A percentile compares a stretch with the other conserved stretches of the same genome.
These are phyloP conservation scores for Blastobotrys terrestris DNA, from an alignment of 805 yeast genomes.

Conservation along the genomic window DNA sequence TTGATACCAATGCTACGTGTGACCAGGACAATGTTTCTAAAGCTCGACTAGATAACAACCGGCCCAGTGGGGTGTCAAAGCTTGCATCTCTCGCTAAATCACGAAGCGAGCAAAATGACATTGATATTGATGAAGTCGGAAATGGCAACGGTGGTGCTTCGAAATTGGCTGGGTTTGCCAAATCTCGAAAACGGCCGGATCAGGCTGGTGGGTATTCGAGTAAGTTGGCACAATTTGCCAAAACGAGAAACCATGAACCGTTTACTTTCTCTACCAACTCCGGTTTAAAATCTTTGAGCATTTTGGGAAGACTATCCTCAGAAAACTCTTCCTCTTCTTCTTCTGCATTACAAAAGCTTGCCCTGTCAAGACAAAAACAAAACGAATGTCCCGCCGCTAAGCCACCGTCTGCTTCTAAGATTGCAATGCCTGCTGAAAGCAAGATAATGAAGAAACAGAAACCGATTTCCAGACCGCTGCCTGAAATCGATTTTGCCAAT, in stretches of 20 bases:
- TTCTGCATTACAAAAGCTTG: conserved; percentile 1
- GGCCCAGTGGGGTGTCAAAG: background rate
- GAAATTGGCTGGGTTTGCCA: conserved; percentile 45
- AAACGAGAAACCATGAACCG: background rate
- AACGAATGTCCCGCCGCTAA: background rate
- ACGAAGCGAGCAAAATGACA: background rate
- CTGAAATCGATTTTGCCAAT: conserved; percentile 4
- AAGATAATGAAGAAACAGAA: background rate
- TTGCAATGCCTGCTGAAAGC: background rate
- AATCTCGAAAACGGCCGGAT: conserved; percentile 28
- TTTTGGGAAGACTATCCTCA: conserved; percentile 3
- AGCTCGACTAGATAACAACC: background rate
- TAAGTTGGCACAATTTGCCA: background rate
- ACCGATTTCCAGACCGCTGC: background rate
- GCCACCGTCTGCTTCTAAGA: background rate
- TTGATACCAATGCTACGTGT: background rate
- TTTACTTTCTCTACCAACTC: background rate
- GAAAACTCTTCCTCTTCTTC: background rate
- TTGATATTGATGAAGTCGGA: background rate
- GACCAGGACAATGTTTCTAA: conserved; percentile 1
- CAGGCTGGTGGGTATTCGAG: background rate
- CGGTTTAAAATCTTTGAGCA: conserved; percentile 1
- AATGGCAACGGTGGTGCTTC: conserved; percentile 21
- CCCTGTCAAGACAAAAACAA: background rate
- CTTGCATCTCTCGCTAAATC: background rate